phyloP scores from a whole-genome alignment of 306 rosid species.

The Citrullus amarus region DNA sequence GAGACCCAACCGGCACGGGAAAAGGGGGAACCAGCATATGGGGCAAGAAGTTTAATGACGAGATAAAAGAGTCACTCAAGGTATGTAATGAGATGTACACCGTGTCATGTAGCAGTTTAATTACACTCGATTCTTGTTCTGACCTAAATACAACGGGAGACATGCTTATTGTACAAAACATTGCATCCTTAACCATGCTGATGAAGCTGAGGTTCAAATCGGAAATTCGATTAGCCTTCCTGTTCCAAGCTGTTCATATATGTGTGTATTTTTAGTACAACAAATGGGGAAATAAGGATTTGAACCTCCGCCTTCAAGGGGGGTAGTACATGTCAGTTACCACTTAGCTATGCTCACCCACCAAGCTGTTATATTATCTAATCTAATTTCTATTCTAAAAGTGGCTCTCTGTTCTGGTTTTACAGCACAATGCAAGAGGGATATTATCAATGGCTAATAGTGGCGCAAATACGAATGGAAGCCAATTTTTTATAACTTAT shows the following conservation, averaged over 20 bases:
- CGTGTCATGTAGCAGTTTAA: not conserved
- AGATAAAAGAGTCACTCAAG: conserved; percentile 88
- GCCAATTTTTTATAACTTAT: conserved; percentile 70
- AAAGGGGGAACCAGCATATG: conserved; percentile 90
- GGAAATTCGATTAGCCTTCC: not conserved
- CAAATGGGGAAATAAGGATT: too few species aligned
- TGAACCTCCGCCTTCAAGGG: too few species aligned
- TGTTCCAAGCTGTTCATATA: not conserved
- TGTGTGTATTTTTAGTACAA: too few species aligned
- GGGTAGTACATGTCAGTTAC: too few species aligned
- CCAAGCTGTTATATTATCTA: not conserved
- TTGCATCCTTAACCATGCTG: not conserved
- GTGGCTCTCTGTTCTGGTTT: conserved; percentile 10
- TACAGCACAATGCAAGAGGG: conserved; percentile 91
- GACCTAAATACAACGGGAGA: not conserved
- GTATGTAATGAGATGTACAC: conserved; percentile 15
- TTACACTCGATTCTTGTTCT: not conserved
- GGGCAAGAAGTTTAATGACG: conserved; percentile 92
- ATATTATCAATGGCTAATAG: conserved; percentile 86
- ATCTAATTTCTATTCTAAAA: not conserved
- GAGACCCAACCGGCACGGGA: conserved; percentile 96
- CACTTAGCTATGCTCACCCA: too few species aligned
- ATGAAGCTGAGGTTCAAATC: not conserved
- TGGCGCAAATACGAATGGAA: conserved; percentile 94
- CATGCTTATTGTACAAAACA: not conserved